Percentiles rank a stretch among this genome's conserved stretches.
Evolutionary conservation across 2,329 filamentous ascomycete genomes (phyloP).

Genomic region (Trichoderma atroviride): DNA sequence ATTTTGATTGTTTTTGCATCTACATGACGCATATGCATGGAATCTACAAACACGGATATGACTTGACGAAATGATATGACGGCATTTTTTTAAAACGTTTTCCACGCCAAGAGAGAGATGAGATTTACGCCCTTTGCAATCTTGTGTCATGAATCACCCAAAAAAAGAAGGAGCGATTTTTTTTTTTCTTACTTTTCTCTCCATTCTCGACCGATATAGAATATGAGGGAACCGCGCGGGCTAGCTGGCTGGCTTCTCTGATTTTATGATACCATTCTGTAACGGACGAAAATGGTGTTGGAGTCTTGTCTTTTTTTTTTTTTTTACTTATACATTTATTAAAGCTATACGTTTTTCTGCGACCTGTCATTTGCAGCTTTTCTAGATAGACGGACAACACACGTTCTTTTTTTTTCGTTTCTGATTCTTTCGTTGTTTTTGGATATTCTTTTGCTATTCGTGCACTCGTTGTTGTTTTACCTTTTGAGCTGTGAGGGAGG

Average conservation of each 20-base stretch:
- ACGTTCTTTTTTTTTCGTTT: constrained; percentile 21
- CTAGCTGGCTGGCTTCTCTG: constrained; percentile 26
- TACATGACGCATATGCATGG: constrained; percentile 6
- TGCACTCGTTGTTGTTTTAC: neutral
- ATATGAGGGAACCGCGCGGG: constrained; percentile 23
- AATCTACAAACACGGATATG: constrained; percentile 11
- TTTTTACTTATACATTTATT: neutral
- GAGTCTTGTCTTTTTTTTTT: constrained; percentile 3
- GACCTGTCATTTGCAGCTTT: neutral
- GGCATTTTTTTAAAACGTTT: constrained; percentile 13
- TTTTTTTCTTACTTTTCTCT: neutral
- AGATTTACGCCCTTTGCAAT: neutral
- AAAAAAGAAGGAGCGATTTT: neutral
- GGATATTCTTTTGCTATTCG: neutral
- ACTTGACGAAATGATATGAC: constrained; percentile 17
- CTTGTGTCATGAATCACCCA: neutral
- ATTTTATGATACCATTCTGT: constrained; percentile 25
- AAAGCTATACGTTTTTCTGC: neutral
- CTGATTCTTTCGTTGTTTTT: neutral
- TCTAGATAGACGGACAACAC: constrained; percentile 25
- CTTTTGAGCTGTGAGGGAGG: constrained; percentile 16
- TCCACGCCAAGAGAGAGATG: constrained; percentile 1
- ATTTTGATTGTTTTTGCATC: neutral
- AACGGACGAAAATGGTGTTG: constrained; percentile 24
- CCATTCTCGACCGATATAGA: constrained; percentile 20